Base-by-base conservation (phyloP, 225 moss, liverwort and hornwort species). In the Rhytidiadelphus loreus region DNA sequence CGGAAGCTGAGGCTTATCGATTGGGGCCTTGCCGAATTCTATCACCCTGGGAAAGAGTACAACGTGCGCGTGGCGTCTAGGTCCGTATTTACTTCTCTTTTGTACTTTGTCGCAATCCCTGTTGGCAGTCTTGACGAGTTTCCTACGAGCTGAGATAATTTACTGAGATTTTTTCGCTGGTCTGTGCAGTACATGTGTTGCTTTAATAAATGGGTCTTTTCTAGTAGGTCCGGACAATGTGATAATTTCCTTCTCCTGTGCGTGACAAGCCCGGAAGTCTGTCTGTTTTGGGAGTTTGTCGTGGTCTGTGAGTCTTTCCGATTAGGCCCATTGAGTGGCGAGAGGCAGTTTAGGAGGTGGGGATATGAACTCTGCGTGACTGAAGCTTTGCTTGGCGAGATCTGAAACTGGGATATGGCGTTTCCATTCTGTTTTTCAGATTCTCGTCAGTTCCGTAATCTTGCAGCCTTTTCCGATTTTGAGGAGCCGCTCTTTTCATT, bases 21-120 rank as follows among this genome's bases (percentile, higher is more conserved):
- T 87, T 96, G 98, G 96, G 98, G 98, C 52, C 96, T 98, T 86
- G 98, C 98, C 56, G 96, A 98, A 84, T 98, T 98, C 81, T 98
- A 98, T 84, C 96, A 98, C 88, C 96, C 97, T 80, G 91, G 92
- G 44, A 98, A 98, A 80, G 97, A 98, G 81, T 98, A 98, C 85
- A 98, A 98, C 86, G 96, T 98, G 78, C 96, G 96, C 20, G 96
- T 98, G 63, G 97, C 97, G 14, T 98, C 96, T 60, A 95, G 97
- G 97, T 98, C 23, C 33, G 6, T 32, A 39, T 75, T 46, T 48
- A 2, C 81, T 16, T 70, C 7, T 80, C 37, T 28, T 19, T 35
- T 19, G 1, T 10, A 5, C n/a, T 46, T 66, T 15, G 4, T 39
- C 19, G 15, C 7, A 8, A 20, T 20, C 19, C 35, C 8, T 33